A percentile compares a stretch with the other conserved stretches of the same genome.
These are phyloP conservation scores for Alternaria brassicae DNA, from an alignment of 2,329 filamentous ascomycete species.

Conservation along the genomic window DNA sequence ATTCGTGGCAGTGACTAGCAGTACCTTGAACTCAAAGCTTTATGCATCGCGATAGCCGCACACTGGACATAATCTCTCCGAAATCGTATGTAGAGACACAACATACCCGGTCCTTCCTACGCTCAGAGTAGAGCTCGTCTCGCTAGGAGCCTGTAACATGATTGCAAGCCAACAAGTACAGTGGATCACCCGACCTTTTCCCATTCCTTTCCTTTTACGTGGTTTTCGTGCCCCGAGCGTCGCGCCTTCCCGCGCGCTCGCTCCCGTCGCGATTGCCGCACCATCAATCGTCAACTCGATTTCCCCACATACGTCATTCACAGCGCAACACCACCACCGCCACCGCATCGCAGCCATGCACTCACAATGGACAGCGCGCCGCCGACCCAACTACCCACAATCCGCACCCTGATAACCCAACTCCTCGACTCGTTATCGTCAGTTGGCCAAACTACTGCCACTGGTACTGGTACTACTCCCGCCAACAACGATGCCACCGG, in stretches of 20 bases:
- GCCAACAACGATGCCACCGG: slow-evolving; percentile 13
- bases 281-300: slow-evolving; percentile 34
- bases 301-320: slow-evolving; percentile 25
- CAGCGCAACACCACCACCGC: not conserved
- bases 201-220: slow-evolving; percentile 29
- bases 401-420: slow-evolving; percentile 45
- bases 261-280: slow-evolving; percentile 19
- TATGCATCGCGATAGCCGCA: no score
- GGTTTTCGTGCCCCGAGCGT: slow-evolving; percentile 25
- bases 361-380: slow-evolving; percentile 12
- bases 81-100: no score
- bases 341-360: slow-evolving; percentile 2
- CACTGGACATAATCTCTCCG: no score
- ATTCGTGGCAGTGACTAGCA: no score
- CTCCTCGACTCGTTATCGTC: slow-evolving; percentile 39
- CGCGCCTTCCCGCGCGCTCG: slow-evolving; percentile 22
- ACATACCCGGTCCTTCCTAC: no score
- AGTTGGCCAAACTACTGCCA: slow-evolving; percentile 27
- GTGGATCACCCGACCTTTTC: not conserved
- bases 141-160: no score
- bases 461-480: no score
- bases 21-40: no score
- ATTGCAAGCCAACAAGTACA: no score
- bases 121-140: no score
- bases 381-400: slow-evolving; percentile 26